A percentile compares a stretch with the other conserved stretches of the same genome.
Evolutionary conservation across 495 filamentous ascomycete genomes (phyloP).

Genomic region (Penicillium atrosanguineum): DNA sequence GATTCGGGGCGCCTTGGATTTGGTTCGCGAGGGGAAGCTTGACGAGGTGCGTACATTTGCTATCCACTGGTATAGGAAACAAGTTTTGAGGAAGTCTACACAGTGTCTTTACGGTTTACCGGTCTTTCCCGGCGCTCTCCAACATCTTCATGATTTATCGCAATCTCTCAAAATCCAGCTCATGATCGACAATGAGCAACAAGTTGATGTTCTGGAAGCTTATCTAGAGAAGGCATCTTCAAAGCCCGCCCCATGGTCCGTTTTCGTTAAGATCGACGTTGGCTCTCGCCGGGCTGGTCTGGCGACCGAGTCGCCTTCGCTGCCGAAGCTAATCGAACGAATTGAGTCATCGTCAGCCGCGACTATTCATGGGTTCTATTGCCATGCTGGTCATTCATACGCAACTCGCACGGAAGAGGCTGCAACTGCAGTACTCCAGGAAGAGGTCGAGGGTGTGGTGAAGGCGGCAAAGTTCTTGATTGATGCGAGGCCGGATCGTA

Average conservation of each 20-base stretch:
- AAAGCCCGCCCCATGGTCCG: too few species aligned
- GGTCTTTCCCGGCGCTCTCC: constrained; percentile 28
- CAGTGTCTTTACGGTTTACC: background rate
- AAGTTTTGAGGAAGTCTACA: too few species aligned
- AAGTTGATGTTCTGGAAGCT: constrained; percentile 28
- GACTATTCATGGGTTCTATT: constrained; percentile 21
- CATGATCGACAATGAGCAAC: constrained; percentile 36
- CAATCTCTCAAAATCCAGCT: constrained; percentile 26
- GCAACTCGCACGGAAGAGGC: constrained; percentile 14
- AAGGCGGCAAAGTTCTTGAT: constrained; percentile 15
- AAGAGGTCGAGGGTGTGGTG: constrained; percentile 23
- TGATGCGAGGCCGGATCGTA: background rate
- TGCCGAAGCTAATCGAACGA: background rate
- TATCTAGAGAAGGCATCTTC: constrained; percentile 8
- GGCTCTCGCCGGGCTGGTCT: too few species aligned
- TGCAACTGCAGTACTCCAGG: constrained; percentile 8
- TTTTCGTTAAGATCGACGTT: too few species aligned
- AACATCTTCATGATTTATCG: constrained; percentile 23
- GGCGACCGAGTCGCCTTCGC: too few species aligned
- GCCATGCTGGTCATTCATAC: constrained; percentile 29
- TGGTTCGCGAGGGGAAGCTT: constrained; percentile 31
- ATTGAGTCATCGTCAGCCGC: constrained; percentile 18
- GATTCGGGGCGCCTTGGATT: constrained; percentile 27
- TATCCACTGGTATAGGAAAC: too few species aligned
- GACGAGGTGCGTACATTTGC: constrained; percentile 24